Evolutionary conservation across 805 yeast species (phyloP).

Genomic region (Cyberlindnera misumaiensis): DNA sequence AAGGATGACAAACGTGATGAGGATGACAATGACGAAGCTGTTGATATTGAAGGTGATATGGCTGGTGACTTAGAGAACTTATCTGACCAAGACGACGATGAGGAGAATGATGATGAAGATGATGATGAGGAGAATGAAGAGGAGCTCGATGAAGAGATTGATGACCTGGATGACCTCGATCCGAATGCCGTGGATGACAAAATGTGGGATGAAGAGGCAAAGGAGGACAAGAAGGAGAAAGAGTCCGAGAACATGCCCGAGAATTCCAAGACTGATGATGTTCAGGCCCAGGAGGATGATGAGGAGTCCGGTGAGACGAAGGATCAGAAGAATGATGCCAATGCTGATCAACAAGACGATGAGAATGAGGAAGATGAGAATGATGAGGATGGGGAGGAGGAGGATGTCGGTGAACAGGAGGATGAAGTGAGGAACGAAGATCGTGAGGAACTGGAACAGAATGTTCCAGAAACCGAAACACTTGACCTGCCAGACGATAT

Average conservation of each 20-base stretch:
- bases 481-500: constrained; percentile 90
- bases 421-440: constrained; percentile 69
- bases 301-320: constrained; percentile 20
- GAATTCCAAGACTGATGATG: constrained; percentile 40
- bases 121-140: constrained; percentile 56
- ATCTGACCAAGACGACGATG: constrained; percentile 57
- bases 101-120: constrained; percentile 44
- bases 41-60: constrained; percentile 94
- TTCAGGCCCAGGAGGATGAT: constrained; percentile 33
- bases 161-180: constrained; percentile 82
- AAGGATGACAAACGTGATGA: constrained; percentile 57
- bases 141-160: constrained; percentile 83
- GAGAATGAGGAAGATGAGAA: constrained; percentile 35
- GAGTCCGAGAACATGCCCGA: constrained; percentile 69
- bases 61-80: constrained; percentile 86
- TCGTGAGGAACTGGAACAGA: constrained; percentile 59
- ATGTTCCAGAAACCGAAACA: constrained; percentile 79
- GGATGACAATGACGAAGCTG: constrained; percentile 81
- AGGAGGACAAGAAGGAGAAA: constrained; percentile 72
- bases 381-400: constrained; percentile 53
- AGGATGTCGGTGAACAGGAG: constrained; percentile 77
- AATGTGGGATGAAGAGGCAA: constrained; percentile 95
- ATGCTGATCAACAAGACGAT: constrained; percentile 27
- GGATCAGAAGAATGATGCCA: constrained; percentile 20
- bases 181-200: constrained; percentile 94